Evolutionary conservation across 208 protist genomes (phyloP), one percentile per base, ranked within the genome.

Genomic region (Angomonas deanei): DNA sequence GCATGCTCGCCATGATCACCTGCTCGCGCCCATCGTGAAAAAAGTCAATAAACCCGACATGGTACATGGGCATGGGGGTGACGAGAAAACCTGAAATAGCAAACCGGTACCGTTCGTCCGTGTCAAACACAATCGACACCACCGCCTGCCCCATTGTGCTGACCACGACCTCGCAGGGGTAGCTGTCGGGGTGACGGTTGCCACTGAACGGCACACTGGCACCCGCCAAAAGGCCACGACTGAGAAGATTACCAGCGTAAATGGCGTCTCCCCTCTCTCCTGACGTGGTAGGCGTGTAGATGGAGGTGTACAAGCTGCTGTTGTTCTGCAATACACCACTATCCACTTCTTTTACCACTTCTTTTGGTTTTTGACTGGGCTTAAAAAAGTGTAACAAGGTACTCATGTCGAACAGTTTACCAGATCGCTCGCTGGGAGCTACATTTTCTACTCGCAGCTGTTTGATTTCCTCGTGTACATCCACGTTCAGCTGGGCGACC

Each of bases 121-220:
- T 32, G 53, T 86, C 72, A 64, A 78, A 90, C 1, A 73, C 73
- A 30, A 94, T 74, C 1, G 82, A 89, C 3, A 89, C 80, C 1
- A 94, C 66, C 13, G 68, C 72, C 34, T 90, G 82, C 8, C 78
- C 82, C 79, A 92, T 84, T 17, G 88, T 92, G 61, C 84, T 90
- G 19, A 94, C 79, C 1, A 91, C 62, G 2, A 94, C 54, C 67
- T 91, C 82, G 4, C 17, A 13, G 17, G 42, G 17, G 42, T 50
- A 50, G 5, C 42, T 10, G 42, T 50, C 42, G 17, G 42, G 42
- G 42, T 50, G 42, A 19, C 23, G 42, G 55, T 3, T 50, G 11
- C 28, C 74, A 72, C 15, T 62, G 52, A 17, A 55, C 53, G 21
- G 58, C 33, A 76, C 49, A 27, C 47, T 57, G 15, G 82, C 64